Conservation (phyloP, 305 asterid genomes). For the Fraxinus ornus region DNA sequence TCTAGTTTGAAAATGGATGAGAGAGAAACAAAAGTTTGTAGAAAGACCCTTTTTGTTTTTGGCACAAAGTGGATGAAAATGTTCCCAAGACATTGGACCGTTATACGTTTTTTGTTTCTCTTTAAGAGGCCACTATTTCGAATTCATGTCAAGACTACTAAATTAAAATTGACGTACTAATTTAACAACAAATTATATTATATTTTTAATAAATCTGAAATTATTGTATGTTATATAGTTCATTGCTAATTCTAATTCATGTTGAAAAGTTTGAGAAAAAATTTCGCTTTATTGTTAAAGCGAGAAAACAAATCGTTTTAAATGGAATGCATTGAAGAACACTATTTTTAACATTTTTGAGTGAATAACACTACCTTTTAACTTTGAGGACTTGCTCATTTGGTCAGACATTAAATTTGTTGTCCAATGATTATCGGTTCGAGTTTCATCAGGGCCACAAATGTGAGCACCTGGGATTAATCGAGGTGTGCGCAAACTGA, state of each 20-base stretch:
- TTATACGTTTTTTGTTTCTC: background rate
- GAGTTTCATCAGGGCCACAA: no score
- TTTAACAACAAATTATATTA: no score
- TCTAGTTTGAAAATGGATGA: slow-evolving; percentile 32
- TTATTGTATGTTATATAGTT: no score
- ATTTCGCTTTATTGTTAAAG: background rate
- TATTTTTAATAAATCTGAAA: no score
- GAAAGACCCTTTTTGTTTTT: background rate
- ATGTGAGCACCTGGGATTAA: no score
- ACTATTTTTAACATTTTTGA: background rate
- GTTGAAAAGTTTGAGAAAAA: background rate
- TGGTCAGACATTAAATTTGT: no score
- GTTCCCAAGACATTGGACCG: background rate
- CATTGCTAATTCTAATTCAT: background rate
- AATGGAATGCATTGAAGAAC: no score
- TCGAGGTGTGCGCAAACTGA: no score
- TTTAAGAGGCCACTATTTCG: background rate
- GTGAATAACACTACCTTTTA: background rate
- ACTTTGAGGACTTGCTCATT: no score
- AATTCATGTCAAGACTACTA: background rate
- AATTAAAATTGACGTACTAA: background rate
- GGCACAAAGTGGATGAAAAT: background rate
- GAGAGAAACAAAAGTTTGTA: background rate
- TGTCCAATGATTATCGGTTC: no score
- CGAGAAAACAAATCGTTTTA: no score